Percentiles rank a stretch among this genome's conserved stretches.
These are phyloP conservation scores for Fusarium veterinarium DNA, from an alignment of 2,329 filamentous ascomycete species.

Conservation along the genomic window DNA sequence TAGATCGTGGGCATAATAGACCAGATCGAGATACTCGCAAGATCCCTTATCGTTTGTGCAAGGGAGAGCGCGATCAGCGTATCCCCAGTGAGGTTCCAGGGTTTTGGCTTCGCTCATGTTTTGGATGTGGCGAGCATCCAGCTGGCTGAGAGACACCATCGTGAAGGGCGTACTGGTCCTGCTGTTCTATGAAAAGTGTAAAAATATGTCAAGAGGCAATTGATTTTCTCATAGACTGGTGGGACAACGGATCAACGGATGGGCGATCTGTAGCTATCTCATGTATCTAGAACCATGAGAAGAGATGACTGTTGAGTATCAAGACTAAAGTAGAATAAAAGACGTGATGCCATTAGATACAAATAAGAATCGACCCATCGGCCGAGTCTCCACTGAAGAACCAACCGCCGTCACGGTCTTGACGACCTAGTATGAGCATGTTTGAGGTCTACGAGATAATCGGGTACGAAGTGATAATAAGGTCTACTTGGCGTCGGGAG, in stretches of 20 bases:
- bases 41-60: constrained; percentile 60
- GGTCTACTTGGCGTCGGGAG: constrained; percentile 33
- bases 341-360: constrained; percentile 37
- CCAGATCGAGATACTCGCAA: constrained; percentile 63
- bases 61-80: constrained; percentile 57
- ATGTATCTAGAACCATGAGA: constrained; percentile 6
- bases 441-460: constrained; percentile 22
- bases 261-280: constrained; percentile 4
- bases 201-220: background rate
- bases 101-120: constrained; percentile 51
- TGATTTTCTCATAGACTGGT: background rate
- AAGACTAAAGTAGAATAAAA: constrained; percentile 3
- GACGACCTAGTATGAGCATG: constrained; percentile 26
- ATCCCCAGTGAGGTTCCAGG: constrained; percentile 60
- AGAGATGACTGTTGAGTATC: constrained; percentile 11
- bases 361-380: constrained; percentile 40
- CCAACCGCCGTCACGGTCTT: constrained; percentile 1
- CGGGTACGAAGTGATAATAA: constrained; percentile 7
- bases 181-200: background rate
- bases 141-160: constrained; percentile 36
- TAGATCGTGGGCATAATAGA: constrained; percentile 61
- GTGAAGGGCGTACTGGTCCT: constrained; percentile 1
- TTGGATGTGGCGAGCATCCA: constrained; percentile 55
- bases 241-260: background rate
- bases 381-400: constrained; percentile 25